Evolutionary conservation across 371 early-diverging fungal genomes (phyloP).

Genomic region (Mucor piriformis): DNA sequence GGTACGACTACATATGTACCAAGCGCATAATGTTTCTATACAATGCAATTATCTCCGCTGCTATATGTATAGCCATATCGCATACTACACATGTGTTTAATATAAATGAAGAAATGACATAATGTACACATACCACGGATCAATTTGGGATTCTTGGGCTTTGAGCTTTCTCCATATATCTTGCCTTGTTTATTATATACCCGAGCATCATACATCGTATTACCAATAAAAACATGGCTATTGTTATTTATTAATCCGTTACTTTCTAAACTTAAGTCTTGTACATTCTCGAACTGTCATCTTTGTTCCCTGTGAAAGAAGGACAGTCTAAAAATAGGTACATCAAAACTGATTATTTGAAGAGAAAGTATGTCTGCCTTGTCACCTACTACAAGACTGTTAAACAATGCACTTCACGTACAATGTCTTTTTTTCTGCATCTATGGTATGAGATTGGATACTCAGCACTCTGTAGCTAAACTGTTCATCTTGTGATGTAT

Average conservation of each 20-base stretch:
- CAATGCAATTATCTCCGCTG: slow-evolving; percentile 75
- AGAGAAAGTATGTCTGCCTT: slow-evolving; percentile 91
- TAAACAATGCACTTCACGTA: slow-evolving; percentile 3
- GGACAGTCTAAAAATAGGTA: slow-evolving; percentile 73
- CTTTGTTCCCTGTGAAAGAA: slow-evolving; percentile 69
- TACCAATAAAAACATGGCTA: slow-evolving; percentile 81
- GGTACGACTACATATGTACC: slow-evolving; percentile 87
- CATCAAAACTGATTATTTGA: slow-evolving; percentile 88
- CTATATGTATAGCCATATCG: slow-evolving; percentile 91
- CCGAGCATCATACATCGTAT: background rate
- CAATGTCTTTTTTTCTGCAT: background rate
- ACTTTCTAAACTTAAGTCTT: slow-evolving; percentile 68
- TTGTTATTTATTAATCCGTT: slow-evolving; percentile 77
- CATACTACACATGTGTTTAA: slow-evolving; percentile 57
- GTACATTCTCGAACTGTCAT: slow-evolving; percentile 67
- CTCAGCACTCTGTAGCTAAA: slow-evolving; percentile 69
- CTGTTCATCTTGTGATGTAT: slow-evolving; percentile 7
- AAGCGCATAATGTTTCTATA: slow-evolving; percentile 68
- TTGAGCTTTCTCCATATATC: slow-evolving; percentile 59
- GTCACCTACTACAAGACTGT: slow-evolving; percentile 54
- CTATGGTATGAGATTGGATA: slow-evolving; percentile 90
- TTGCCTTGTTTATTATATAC: background rate
- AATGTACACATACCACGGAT: slow-evolving; percentile 43
- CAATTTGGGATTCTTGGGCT: slow-evolving; percentile 46
- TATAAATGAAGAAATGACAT: background rate